Percentiles rank a stretch among this genome's conserved stretches.
These are phyloP conservation scores for Persicaria tinctoria DNA, from an alignment of 148 eudicot species.

Conservation along the genomic window DNA sequence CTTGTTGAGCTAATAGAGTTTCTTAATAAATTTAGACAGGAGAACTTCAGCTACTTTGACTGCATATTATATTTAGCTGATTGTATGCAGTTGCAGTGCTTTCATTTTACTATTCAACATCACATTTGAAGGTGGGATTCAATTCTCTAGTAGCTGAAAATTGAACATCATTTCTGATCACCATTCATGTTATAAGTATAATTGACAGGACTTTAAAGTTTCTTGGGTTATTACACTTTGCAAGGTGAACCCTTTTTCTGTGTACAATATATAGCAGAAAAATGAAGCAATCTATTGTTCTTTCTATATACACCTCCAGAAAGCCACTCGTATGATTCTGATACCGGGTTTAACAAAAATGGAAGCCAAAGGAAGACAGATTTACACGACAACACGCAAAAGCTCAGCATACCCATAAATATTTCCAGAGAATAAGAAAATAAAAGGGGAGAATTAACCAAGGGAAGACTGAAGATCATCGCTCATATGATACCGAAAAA, in stretches of 20 bases:
- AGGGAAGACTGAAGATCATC: not conserved
- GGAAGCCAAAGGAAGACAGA: constrained; percentile 6
- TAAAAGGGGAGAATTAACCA: not conserved
- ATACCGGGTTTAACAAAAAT: not conserved
- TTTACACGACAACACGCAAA: not conserved
- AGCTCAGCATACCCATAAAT: not conserved
- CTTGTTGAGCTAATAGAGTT: not conserved
- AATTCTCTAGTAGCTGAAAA: too few relatives aligned
- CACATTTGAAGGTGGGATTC: not conserved
- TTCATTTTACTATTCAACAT: not conserved
- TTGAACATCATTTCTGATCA: not conserved
- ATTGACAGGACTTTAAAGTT: not conserved
- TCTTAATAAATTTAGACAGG: constrained; percentile 7
- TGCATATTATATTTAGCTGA: not conserved
- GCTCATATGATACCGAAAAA: not conserved
- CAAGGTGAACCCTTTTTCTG: not conserved
- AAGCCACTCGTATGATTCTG: not conserved
- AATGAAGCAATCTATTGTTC: not conserved
- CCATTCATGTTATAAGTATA: not conserved
- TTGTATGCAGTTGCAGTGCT: not conserved
- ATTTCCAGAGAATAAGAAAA: not conserved
- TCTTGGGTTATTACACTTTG: not conserved
- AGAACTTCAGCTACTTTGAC: not conserved
- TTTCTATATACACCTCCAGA: constrained; percentile 1
- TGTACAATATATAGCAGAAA: not conserved